phyloP scores from a whole-genome alignment of 1,284 basidiomycete genomes.

The Schizophyllum amplum region DNA sequence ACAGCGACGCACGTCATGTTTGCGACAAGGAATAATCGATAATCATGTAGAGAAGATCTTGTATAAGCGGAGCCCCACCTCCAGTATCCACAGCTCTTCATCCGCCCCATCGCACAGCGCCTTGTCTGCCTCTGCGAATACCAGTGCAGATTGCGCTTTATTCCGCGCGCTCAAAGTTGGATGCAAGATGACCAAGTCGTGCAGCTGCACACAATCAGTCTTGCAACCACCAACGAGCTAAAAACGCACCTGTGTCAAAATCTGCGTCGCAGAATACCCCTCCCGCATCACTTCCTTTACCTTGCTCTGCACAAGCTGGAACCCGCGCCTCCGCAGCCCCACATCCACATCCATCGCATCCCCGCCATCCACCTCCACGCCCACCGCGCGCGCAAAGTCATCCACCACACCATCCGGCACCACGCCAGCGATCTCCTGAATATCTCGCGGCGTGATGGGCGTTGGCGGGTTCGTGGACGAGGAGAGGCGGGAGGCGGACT shows the following conservation, averaged over 20 bases:
- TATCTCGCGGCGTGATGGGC: slow-evolving; percentile 65
- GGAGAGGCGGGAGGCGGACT: slow-evolving; percentile 87
- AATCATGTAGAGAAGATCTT: slow-evolving; percentile 47
- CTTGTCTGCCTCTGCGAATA: slow-evolving; percentile 94
- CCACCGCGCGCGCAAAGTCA: slow-evolving; percentile 66
- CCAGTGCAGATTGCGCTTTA: slow-evolving; percentile 78
- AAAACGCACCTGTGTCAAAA: slow-evolving; percentile 73
- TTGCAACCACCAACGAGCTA: slow-evolving; percentile 6
- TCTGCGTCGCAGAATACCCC: slow-evolving; percentile 90
- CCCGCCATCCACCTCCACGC: slow-evolving; percentile 52
- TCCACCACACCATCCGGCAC: slow-evolving; percentile 75
- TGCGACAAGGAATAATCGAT: too few species aligned
- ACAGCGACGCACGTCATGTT: too few species aligned
- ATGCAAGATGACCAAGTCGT: slow-evolving; percentile 84
- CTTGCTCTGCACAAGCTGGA: slow-evolving; percentile 64
- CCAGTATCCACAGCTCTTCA: slow-evolving; percentile 92
- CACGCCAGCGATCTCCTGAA: slow-evolving; percentile 97
- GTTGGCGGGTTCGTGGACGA: slow-evolving; percentile 61
- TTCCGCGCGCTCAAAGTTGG: slow-evolving; percentile 73
- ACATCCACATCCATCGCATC: slow-evolving; percentile 44
- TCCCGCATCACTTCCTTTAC: slow-evolving; percentile 77
- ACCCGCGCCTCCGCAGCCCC: slow-evolving; percentile 34
- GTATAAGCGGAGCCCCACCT: slow-evolving; percentile 74
- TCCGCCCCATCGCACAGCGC: slow-evolving; percentile 96
- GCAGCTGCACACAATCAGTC: slow-evolving; percentile 54